Percentiles rank a stretch among this genome's conserved stretches.
Conservation (phyloP, 2,329 filamentous ascomycete species). For the Aspergillus sp. region DNA sequence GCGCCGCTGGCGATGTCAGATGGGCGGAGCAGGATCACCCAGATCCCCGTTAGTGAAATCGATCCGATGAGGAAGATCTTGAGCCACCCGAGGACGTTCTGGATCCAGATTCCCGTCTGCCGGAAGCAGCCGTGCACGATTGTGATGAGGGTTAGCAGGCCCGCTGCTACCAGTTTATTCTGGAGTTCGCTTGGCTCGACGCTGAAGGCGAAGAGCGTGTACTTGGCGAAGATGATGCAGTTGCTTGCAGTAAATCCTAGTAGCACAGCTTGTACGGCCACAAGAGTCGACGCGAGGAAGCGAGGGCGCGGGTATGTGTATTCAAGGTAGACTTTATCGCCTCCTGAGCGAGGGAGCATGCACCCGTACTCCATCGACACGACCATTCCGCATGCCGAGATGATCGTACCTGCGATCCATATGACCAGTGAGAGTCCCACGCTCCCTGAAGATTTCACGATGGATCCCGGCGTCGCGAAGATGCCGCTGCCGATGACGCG, state of each 20-base stretch:
- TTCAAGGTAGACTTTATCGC: conserved; percentile 72
- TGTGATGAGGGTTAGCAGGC: conserved; percentile 61
- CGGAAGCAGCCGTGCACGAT: conserved; percentile 64
- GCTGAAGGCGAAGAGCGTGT: conserved; percentile 63
- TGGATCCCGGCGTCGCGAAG: conserved; percentile 71
- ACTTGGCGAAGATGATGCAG: conserved; percentile 71
- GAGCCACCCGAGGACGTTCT: conserved; percentile 66
- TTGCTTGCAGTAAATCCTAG: conserved; percentile 72
- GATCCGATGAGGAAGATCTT: conserved; percentile 65
- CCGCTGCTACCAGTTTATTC: conserved; percentile 62
- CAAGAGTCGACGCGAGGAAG: conserved; percentile 66
- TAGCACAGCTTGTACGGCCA: conserved; percentile 67
- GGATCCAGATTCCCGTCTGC: conserved; percentile 61
- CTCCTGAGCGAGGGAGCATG: conserved; percentile 72
- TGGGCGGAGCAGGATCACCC: conserved; percentile 58
- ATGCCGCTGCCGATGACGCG: conserved; percentile 73
- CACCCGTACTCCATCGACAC: conserved; percentile 70
- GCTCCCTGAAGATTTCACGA: conserved; percentile 69
- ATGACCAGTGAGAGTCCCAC: conserved; percentile 65
- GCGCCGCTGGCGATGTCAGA: conserved; percentile 18
- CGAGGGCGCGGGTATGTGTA: conserved; percentile 67
- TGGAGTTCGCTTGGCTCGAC: conserved; percentile 55
- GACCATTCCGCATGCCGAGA: conserved; percentile 65
- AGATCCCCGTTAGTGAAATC: conserved; percentile 65
- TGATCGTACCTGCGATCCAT: conserved; percentile 66